These are phyloP conservation scores for Monosporascus sp. DNA, from an alignment of 2,329 filamentous ascomycete genomes.

Conservation along the genomic window DNA sequence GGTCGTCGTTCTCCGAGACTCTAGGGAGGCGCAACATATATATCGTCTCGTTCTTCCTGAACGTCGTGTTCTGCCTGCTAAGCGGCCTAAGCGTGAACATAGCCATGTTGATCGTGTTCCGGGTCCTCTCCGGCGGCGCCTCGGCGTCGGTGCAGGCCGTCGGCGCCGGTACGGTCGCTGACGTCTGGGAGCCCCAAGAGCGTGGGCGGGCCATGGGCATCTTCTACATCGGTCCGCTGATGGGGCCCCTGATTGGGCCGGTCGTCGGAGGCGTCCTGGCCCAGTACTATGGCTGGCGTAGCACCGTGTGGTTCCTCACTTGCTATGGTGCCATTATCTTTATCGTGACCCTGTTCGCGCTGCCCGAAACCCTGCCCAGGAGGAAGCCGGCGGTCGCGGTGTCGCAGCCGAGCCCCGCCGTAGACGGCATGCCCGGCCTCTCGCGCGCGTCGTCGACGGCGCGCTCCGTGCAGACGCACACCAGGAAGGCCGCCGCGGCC, in stretches of 20 bases:
- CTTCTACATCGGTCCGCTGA: slow-evolving; percentile 75
- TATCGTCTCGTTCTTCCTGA: slow-evolving; percentile 66
- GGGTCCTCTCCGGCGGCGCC: slow-evolving; percentile 68
- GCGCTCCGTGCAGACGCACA: slow-evolving; percentile 54
- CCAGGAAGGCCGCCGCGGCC: slow-evolving; percentile 46
- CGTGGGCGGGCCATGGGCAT: slow-evolving; percentile 75
- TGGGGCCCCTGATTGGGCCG: slow-evolving; percentile 69
- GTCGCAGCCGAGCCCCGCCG: not conserved
- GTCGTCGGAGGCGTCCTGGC: slow-evolving; percentile 72
- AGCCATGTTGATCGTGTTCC: slow-evolving; percentile 71
- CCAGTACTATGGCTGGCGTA: slow-evolving; percentile 65
- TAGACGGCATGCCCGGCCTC: slow-evolving; percentile 18
- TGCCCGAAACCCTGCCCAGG: slow-evolving; percentile 60
- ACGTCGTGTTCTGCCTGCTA: slow-evolving; percentile 64
- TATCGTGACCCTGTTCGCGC: slow-evolving; percentile 51
- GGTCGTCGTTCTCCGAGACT: slow-evolving; percentile 74
- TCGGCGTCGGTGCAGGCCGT: slow-evolving; percentile 78
- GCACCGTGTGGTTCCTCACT: slow-evolving; percentile 71
- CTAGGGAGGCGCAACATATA: slow-evolving; percentile 74
- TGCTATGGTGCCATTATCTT: slow-evolving; percentile 61
- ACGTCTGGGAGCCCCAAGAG: slow-evolving; percentile 70
- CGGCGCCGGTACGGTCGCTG: slow-evolving; percentile 76
- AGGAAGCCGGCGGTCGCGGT: slow-evolving; percentile 15
- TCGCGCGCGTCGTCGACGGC: slow-evolving; percentile 55
- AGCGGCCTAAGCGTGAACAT: slow-evolving; percentile 66